A percentile compares a stretch with the other conserved stretches of the same genome.
Conservation (phyloP, 768 basidiomycete species). For the Hygrophorus pudorinus region DNA sequence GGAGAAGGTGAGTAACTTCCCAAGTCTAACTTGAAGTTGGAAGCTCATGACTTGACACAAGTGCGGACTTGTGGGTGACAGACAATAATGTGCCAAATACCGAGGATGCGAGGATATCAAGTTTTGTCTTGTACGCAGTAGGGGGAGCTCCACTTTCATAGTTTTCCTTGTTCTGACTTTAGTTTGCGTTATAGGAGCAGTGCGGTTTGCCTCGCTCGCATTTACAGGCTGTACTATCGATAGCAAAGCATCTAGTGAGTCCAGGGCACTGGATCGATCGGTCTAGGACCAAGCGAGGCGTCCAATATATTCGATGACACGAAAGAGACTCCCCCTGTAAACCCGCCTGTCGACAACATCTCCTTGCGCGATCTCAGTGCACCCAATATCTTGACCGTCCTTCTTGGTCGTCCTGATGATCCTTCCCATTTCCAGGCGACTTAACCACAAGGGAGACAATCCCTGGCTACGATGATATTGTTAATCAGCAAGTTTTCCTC, state of each 20-base stretch:
- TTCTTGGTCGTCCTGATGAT: constrained; percentile 49
- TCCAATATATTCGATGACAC: no score
- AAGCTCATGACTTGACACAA: no score
- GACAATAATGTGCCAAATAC: no score
- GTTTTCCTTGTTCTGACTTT: no score
- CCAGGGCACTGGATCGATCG: constrained; percentile 11
- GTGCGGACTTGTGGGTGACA: no score
- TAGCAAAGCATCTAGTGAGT: constrained; percentile 14
- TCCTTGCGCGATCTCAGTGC: constrained; percentile 49
- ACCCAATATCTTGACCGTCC: constrained; percentile 47
- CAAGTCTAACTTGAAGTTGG: neutral
- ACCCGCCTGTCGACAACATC: constrained; percentile 52
- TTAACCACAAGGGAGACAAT: constrained; percentile 45
- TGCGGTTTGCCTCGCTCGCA: constrained; percentile 10
- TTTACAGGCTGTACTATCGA: no score
- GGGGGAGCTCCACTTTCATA: constrained; percentile 6
- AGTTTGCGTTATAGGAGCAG: constrained; percentile 10
- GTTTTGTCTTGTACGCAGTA: constrained; percentile 12
- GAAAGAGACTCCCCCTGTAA: constrained; percentile 22
- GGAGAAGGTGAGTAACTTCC: constrained; percentile 11
- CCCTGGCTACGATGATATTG: no score
- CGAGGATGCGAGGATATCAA: constrained; percentile 8
- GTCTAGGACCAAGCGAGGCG: constrained; percentile 15
- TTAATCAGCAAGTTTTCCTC: constrained; percentile 43
- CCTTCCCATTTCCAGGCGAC: constrained; percentile 47